Base-by-base conservation (phyloP, 345 rosid genomes). In the Eucalyptus tenuipes region DNA sequence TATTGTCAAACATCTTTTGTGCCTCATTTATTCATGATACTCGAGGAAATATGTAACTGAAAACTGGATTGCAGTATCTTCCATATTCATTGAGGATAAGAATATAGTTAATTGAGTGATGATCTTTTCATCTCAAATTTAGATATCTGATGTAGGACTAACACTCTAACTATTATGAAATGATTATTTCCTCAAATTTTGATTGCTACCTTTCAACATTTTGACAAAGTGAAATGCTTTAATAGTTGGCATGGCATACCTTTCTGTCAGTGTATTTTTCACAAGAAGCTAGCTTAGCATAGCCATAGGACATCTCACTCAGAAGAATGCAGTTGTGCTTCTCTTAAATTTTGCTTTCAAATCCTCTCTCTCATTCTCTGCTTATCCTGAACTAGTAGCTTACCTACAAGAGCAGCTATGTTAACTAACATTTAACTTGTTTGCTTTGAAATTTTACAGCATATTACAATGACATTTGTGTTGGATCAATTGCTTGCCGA, bases 401-500 rank as follows among this genome's bases (percentile, higher is more conserved):
- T 86, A 33, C 87, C 40, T 86, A 31, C 61, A 85, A 49, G 64
- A 86, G 66, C 84, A 37, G 84, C 29, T 40, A 10, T 47, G 20
- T 75, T 87, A 31, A 27, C 86, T 86, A 12, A 75, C 47, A 75
- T 75, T 47, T 75, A 20, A 75, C 84, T 79, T 91, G 88, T 90
- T 16, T 86, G 66, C 86, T 88, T 79, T 87, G 66, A 16, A 87
- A 75, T 87, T 87, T 37, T 81, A 64, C 98, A 98, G 99, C 98
- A 42, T 95, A 97, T 93, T 98, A 93, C 93, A 96, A 94, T 91
- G 99, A 96, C 91, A 98, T 95, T 87, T 98, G 99, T 79, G 99
- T 98, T 31, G 99, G 99, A 80, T 94, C 99, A 66, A 96, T 98
- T 89, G 98, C 99, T 17, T 98, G 99, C 91, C 96, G 99, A 89